phyloP scores from a whole-genome alignment of 345 rosid species.

The Salix brachista region DNA sequence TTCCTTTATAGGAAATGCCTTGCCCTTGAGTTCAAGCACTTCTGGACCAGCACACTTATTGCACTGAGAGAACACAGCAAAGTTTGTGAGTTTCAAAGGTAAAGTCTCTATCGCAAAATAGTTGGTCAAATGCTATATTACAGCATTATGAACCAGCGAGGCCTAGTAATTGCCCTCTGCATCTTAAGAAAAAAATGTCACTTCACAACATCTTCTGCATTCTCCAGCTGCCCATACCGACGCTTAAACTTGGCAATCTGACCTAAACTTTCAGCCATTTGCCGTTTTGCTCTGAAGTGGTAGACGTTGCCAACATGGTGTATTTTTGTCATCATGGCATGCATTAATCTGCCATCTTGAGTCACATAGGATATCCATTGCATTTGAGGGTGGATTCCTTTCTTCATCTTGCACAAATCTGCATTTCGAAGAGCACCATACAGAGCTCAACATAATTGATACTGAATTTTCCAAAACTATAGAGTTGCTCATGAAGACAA shows the following conservation, averaged over 20 bases:
- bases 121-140: background rate
- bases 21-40: background rate
- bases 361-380: constrained; percentile 96
- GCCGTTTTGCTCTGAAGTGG: constrained; percentile 83
- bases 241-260: constrained; percentile 83
- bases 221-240: constrained; percentile 55
- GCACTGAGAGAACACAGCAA: background rate
- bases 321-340: constrained; percentile 86
- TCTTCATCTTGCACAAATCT: constrained; percentile 54
- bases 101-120: background rate
- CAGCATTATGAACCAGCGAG: background rate
- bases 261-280: constrained; percentile 78
- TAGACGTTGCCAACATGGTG: constrained; percentile 76
- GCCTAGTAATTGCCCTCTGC: background rate
- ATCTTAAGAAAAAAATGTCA: background rate
- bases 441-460: background rate
- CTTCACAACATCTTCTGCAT: constrained; percentile 34
- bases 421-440: background rate
- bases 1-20: background rate
- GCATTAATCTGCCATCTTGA: constrained; percentile 81
- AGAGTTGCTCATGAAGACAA: background rate
- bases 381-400: constrained; percentile 91
- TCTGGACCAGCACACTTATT: background rate
- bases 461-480: background rate
- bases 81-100: background rate